Percentiles rank a stretch among this genome's conserved stretches.
phyloP scores from a whole-genome alignment of 495 filamentous ascomycete genomes.

The Lophium mytilinum region DNA sequence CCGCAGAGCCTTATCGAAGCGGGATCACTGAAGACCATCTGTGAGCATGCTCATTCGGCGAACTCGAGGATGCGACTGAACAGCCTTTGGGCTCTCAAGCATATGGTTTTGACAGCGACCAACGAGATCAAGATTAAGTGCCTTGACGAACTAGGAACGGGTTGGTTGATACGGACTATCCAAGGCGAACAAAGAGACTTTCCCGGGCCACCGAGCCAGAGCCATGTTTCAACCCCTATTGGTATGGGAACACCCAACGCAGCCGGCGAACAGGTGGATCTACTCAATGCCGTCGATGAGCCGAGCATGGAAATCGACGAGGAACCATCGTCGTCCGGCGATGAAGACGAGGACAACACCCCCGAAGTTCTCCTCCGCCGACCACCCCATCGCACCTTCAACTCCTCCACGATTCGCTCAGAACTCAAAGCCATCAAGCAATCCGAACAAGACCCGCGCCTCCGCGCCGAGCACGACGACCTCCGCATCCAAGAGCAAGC shows the following conservation, averaged over 20 bases:
- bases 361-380: constrained; percentile 40
- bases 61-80: constrained; percentile 66
- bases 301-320: constrained; percentile 32
- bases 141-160: constrained; percentile 65
- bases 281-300: constrained; percentile 53
- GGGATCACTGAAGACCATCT: constrained; percentile 70
- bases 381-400: constrained; percentile 29
- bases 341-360: constrained; percentile 44
- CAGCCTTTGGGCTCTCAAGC: constrained; percentile 88
- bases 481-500: constrained; percentile 84
- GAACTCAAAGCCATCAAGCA: constrained; percentile 47
- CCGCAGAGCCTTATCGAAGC: constrained; percentile 60
- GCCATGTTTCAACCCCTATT: constrained; percentile 26
- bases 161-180: constrained; percentile 56
- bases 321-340: constrained; percentile 19
- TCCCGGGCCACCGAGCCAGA: not conserved
- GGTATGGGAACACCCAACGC: constrained; percentile 59
- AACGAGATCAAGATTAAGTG: constrained; percentile 65
- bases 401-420: constrained; percentile 16
- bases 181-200: constrained; percentile 15
- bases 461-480: constrained; percentile 66
- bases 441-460: constrained; percentile 45
- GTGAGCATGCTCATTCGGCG: constrained; percentile 72
- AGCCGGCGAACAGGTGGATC: constrained; percentile 55
- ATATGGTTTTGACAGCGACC: constrained; percentile 61